Conservation (phyloP, 2,329 filamentous ascomycete genomes). For the Plectosphaerella sp. region DNA sequence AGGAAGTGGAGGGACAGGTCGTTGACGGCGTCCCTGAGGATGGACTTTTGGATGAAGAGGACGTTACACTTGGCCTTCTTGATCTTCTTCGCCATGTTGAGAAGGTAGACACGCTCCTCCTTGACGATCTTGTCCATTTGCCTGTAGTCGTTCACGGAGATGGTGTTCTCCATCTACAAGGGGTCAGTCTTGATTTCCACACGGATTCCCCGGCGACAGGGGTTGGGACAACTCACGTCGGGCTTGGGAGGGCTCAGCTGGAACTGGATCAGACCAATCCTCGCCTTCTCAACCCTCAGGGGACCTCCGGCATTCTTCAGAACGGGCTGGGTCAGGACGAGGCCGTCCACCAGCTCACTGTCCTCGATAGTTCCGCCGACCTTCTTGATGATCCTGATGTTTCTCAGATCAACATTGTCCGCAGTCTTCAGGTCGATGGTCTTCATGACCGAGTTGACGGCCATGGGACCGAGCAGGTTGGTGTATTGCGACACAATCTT, state of each 20-base stretch:
- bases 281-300: constrained; percentile 91
- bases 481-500: constrained; percentile 99
- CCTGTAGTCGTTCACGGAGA: constrained; percentile 97
- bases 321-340: constrained; percentile 88
- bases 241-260: constrained; percentile 97
- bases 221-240: constrained; percentile 58
- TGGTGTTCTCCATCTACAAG: constrained; percentile 93
- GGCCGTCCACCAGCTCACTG: constrained; percentile 91
- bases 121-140: constrained; percentile 99
- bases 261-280: constrained; percentile 96
- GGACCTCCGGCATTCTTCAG: constrained; percentile 92
- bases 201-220: not conserved
- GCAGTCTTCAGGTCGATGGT: constrained; percentile 94
- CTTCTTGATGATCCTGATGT: constrained; percentile 97
- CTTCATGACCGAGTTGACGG: constrained; percentile 92
- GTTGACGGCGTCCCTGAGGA: constrained; percentile 95
- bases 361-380: constrained; percentile 97
- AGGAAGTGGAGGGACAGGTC: constrained; percentile 96
- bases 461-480: constrained; percentile 92
- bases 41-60: constrained; percentile 96
- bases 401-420: constrained; percentile 93
- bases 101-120: constrained; percentile 94
- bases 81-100: constrained; percentile 99
- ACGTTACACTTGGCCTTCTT: constrained; percentile 99
- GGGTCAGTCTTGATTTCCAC: constrained; percentile 8